These are phyloP conservation scores for Debaryomyces prosopidis DNA, from an alignment of 805 yeast species.

Conservation along the genomic window DNA sequence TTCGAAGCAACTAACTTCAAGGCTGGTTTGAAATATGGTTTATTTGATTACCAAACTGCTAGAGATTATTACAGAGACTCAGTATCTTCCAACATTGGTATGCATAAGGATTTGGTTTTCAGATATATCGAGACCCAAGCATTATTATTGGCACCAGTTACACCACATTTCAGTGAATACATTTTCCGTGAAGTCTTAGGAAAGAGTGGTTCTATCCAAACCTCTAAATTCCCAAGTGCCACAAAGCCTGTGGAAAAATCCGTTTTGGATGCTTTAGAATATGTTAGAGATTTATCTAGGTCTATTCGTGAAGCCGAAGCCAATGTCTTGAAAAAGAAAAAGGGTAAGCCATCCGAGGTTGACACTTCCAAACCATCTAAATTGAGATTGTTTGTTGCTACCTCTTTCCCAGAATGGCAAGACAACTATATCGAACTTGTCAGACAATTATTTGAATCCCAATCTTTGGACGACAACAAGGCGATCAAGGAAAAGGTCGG, in stretches of 20 bases:
- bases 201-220: slow-evolving; percentile 65
- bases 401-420: slow-evolving; percentile 77
- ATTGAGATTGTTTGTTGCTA: slow-evolving; percentile 71
- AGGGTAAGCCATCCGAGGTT: slow-evolving; percentile 70
- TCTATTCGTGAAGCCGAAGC: slow-evolving; percentile 93
- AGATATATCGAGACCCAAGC: slow-evolving; percentile 87
- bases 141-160: slow-evolving; percentile 82
- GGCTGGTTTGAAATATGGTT: slow-evolving; percentile 84
- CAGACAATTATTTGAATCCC: slow-evolving; percentile 68
- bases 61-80: slow-evolving; percentile 96
- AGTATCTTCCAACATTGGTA: slow-evolving; percentile 49
- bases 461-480: slow-evolving; percentile 63
- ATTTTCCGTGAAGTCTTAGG: slow-evolving; percentile 81
- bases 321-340: slow-evolving; percentile 82
- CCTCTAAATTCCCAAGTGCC: slow-evolving; percentile 79
- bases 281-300: slow-evolving; percentile 77
- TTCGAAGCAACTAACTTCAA: slow-evolving; percentile 78
- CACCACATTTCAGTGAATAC: slow-evolving; percentile 95
- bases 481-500: slow-evolving; percentile 66
- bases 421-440: slow-evolving; percentile 64
- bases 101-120: slow-evolving; percentile 82
- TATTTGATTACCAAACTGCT: slow-evolving; percentile 91
- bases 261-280: slow-evolving; percentile 67
- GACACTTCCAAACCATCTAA: slow-evolving; percentile 74
- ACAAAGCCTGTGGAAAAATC: slow-evolving; percentile 62